Conservation (phyloP, 1,139 yeast genomes). For the Geotrichum citri-aurantii region DNA sequence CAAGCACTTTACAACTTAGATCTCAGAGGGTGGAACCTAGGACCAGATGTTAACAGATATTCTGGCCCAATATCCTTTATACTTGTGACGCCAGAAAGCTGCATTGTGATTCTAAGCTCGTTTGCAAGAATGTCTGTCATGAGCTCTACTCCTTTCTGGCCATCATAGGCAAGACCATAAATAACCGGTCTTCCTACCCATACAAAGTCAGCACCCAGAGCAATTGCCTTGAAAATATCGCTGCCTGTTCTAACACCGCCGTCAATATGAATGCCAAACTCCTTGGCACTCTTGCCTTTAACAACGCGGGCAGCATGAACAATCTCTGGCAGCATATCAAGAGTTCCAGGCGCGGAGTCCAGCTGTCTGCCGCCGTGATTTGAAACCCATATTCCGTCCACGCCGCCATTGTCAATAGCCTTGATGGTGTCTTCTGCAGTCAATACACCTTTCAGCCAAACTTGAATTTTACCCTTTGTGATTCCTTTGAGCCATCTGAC, state of each 20-base stretch:
- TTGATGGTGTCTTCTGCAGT: constrained; percentile 12
- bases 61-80: constrained; percentile 4
- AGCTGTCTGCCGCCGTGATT: constrained; percentile 16
- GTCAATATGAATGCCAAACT: constrained; percentile 11
- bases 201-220: constrained; percentile 14
- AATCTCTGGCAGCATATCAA: constrained; percentile 15
- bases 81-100: constrained; percentile 11
- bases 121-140: constrained; percentile 11
- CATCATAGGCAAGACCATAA: constrained; percentile 13
- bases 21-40: neutral
- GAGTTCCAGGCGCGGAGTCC: constrained; percentile 13
- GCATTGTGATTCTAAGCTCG: constrained; percentile 14
- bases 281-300: neutral
- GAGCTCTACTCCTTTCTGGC: constrained; percentile 11
- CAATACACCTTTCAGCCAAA: constrained; percentile 13
- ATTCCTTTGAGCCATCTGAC: constrained; percentile 8
- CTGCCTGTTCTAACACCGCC: constrained; percentile 14
- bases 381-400: constrained; percentile 16
- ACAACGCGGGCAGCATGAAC: constrained; percentile 11
- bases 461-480: constrained; percentile 9
- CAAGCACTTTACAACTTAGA: constrained; percentile 12
- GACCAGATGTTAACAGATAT: constrained; percentile 2
- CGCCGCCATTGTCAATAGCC: constrained; percentile 13
- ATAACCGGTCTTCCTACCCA: constrained; percentile 16
- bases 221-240: constrained; percentile 12